These are phyloP conservation scores for Dinochytrium kinnereticum DNA, from an alignment of 371 early-diverging fungal genomes.

Conservation along the genomic window DNA sequence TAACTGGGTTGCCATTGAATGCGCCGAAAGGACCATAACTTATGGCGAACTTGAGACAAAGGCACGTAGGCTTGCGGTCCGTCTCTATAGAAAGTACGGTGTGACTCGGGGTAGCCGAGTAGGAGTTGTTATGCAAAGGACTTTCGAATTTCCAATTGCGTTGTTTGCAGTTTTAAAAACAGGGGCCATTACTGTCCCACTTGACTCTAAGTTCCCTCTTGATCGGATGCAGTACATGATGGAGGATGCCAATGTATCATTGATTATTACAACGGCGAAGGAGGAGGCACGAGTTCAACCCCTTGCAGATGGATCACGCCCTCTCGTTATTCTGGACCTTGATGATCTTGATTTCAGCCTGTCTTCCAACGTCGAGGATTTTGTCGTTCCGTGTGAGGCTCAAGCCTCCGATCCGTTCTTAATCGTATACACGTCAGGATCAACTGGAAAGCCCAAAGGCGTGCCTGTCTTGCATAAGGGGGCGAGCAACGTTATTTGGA, in stretches of 20 bases:
- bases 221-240: conserved; percentile 24
- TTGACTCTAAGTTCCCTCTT: conserved; percentile 30
- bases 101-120: conserved; percentile 21
- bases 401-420: conserved; percentile 9
- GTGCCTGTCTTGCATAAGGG: conserved; percentile 19
- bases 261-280: conserved; percentile 18
- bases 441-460: conserved; percentile 46
- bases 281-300: not conserved
- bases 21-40: conserved; percentile 14
- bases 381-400: not conserved
- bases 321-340: not conserved
- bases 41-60: conserved; percentile 34
- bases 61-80: conserved; percentile 28
- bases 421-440: conserved; percentile 38
- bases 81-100: conserved; percentile 6
- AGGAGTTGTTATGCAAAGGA: conserved; percentile 22
- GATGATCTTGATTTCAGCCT: not conserved
- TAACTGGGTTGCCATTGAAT: conserved; percentile 14
- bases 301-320: not conserved
- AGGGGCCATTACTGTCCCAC: conserved; percentile 34
- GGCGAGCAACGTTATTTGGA: not conserved
- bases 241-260: conserved; percentile 14
- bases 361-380: not conserved
- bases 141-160: conserved; percentile 32
- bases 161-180: conserved; percentile 39